Conservation (phyloP, 257 asterid species). For the Gentiana macrophylla region DNA sequence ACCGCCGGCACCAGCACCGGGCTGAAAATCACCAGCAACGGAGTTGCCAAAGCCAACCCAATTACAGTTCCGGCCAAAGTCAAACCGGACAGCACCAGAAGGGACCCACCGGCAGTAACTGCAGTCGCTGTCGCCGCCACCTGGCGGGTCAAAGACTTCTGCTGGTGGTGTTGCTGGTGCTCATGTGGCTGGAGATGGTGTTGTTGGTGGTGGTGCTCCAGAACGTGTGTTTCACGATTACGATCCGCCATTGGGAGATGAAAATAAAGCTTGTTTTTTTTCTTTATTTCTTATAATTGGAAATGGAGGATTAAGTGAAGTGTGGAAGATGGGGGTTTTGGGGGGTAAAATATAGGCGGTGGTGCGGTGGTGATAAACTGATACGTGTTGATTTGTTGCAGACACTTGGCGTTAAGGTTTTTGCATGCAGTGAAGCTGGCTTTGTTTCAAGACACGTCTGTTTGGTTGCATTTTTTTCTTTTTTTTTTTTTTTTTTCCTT, state of each 20-base stretch:
- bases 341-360: background rate
- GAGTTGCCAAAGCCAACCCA: conserved; percentile 59
- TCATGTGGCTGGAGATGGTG: conserved; percentile 3
- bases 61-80: conserved; percentile 54
- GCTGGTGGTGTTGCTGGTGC: conserved; percentile 10
- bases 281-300: background rate
- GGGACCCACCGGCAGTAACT: conserved; percentile 58
- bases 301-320: background rate
- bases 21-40: conserved; percentile 69
- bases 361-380: background rate
- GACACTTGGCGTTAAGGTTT: conserved; percentile 45
- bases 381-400: conserved; percentile 21
- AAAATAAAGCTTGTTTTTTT: background rate
- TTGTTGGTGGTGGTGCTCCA: background rate
- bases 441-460: conserved; percentile 35
- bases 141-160: conserved; percentile 36
- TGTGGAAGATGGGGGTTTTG: background rate
- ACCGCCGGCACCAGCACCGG: conserved; percentile 74
- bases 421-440: conserved; percentile 26
- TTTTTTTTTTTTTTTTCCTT: too few relatives aligned
- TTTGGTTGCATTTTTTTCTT: conserved; percentile 3
- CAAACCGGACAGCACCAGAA: conserved; percentile 54
- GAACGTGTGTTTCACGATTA: background rate
- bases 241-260: conserved; percentile 8
- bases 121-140: conserved; percentile 63